Conservation (phyloP, 805 yeast genomes). For the Tetrapisispora nanseiensis region DNA sequence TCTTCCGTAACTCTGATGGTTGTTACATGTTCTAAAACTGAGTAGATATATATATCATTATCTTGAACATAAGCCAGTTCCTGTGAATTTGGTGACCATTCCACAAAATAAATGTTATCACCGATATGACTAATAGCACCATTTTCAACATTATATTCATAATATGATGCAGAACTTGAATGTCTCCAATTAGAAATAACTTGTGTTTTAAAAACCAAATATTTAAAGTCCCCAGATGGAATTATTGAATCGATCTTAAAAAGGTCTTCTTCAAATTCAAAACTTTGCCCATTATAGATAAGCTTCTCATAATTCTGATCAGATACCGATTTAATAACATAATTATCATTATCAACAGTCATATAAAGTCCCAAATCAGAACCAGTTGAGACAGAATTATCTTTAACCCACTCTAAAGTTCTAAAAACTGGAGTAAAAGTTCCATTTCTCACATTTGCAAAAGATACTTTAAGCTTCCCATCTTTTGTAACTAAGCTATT, state of each 20-base stretch:
- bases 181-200: slow-evolving; percentile 52
- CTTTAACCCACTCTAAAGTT: slow-evolving; percentile 60
- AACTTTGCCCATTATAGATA: slow-evolving; percentile 41
- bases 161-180: slow-evolving; percentile 36
- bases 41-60: slow-evolving; percentile 57
- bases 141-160: slow-evolving; percentile 31
- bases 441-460: slow-evolving; percentile 43
- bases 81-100: slow-evolving; percentile 67
- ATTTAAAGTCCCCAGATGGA: slow-evolving; percentile 58
- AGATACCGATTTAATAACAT: slow-evolving; percentile 42
- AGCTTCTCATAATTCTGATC: slow-evolving; percentile 32
- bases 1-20: slow-evolving; percentile 50
- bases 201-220: slow-evolving; percentile 52
- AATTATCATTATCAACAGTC: slow-evolving; percentile 37
- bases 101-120: slow-evolving; percentile 37
- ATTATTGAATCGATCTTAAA: slow-evolving; percentile 43
- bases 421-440: slow-evolving; percentile 44
- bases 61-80: slow-evolving; percentile 56
- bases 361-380: slow-evolving; percentile 64
- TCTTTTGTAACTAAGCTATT: slow-evolving; percentile 8
- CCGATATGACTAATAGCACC: slow-evolving; percentile 21
- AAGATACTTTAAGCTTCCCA: slow-evolving; percentile 27
- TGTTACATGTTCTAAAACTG: slow-evolving; percentile 22
- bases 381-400: slow-evolving; percentile 36
- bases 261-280: slow-evolving; percentile 32